These are phyloP conservation scores for Huiozyma naganishii DNA, from an alignment of 805 yeast species.

Conservation along the genomic window DNA sequence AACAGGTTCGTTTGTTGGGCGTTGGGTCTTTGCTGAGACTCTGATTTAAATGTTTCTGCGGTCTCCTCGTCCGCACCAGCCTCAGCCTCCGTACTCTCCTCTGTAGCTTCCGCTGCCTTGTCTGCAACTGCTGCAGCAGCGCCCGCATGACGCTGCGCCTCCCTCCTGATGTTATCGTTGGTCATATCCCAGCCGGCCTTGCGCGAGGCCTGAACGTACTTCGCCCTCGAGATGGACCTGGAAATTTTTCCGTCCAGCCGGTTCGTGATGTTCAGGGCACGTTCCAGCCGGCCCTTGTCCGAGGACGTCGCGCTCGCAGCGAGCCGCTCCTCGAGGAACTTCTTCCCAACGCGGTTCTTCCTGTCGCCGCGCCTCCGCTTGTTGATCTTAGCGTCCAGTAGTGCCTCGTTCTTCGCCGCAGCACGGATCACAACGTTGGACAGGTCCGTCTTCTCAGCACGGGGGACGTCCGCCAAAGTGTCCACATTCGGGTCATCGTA, in stretches of 20 bases:
- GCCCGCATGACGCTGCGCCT: conserved; percentile 3
- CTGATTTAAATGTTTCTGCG: background rate
- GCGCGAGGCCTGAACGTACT: conserved; percentile 48
- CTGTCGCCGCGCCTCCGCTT: conserved; percentile 25
- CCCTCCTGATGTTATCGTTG: conserved; percentile 37
- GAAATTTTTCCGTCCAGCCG: conserved; percentile 50
- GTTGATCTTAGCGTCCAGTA: conserved; percentile 46
- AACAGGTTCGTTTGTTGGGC: conserved; percentile 18
- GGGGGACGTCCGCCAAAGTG: conserved; percentile 42
- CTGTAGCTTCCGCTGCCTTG: background rate
- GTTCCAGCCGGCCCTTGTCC: conserved; percentile 34
- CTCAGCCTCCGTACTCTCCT: conserved; percentile 2
- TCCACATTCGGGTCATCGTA: conserved; percentile 35
- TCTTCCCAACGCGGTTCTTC: conserved; percentile 17
- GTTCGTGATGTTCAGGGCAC: conserved; percentile 43
- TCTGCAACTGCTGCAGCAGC: background rate
- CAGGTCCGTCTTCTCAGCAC: conserved; percentile 48
- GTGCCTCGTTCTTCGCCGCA: conserved; percentile 52
- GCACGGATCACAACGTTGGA: conserved; percentile 58
- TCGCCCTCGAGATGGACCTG: conserved; percentile 54
- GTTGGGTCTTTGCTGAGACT: background rate
- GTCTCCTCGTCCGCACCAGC: conserved; percentile 8
- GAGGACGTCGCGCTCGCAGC: conserved; percentile 20
- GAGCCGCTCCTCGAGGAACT: conserved; percentile 10
- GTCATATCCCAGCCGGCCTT: conserved; percentile 67